These are phyloP conservation scores for Rugonectria rugulosa DNA, from an alignment of 2,329 filamentous ascomycete genomes.

Conservation along the genomic window DNA sequence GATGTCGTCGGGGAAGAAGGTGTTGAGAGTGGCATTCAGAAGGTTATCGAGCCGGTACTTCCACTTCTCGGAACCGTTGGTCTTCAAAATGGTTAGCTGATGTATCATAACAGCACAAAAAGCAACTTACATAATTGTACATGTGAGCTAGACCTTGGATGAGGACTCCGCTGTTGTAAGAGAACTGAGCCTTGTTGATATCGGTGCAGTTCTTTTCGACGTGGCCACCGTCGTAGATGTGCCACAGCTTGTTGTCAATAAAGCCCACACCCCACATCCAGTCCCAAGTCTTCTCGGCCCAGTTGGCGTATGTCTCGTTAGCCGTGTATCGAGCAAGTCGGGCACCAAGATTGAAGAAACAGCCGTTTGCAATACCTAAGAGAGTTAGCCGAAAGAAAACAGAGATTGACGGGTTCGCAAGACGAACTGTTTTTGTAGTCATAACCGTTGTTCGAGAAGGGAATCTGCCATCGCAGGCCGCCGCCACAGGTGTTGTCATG, in stretches of 20 bases:
- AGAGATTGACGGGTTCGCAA: no score
- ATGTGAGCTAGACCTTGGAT: constrained; percentile 71
- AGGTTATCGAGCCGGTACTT: constrained; percentile 53
- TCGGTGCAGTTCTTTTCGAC: constrained; percentile 65
- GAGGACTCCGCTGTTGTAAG: constrained; percentile 70
- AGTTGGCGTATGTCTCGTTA: constrained; percentile 70
- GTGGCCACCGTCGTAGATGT: constrained; percentile 71
- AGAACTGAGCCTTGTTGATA: constrained; percentile 70
- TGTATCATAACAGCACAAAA: not conserved
- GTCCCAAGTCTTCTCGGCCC: constrained; percentile 68
- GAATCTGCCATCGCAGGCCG: constrained; percentile 81
- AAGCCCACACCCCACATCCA: constrained; percentile 65
- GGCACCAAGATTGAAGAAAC: constrained; percentile 71
- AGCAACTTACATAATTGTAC: constrained; percentile 66
- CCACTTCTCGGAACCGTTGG: constrained; percentile 60
- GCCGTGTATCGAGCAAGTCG: constrained; percentile 75
- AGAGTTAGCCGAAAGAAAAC: not conserved
- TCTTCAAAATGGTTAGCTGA: constrained; percentile 45
- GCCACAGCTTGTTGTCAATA: constrained; percentile 66
- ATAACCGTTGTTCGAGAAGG: constrained; percentile 75
- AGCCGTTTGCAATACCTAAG: constrained; percentile 65
- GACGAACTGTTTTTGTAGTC: constrained; percentile 71
- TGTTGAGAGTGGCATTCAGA: constrained; percentile 46
- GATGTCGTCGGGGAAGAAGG: constrained; percentile 63
- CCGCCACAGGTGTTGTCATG: constrained; percentile 63